Evolutionary conservation across 352 stramenopile genomes (phyloP), one percentile per base, ranked within the genome.

Genomic region (Pythium aquatile): DNA sequence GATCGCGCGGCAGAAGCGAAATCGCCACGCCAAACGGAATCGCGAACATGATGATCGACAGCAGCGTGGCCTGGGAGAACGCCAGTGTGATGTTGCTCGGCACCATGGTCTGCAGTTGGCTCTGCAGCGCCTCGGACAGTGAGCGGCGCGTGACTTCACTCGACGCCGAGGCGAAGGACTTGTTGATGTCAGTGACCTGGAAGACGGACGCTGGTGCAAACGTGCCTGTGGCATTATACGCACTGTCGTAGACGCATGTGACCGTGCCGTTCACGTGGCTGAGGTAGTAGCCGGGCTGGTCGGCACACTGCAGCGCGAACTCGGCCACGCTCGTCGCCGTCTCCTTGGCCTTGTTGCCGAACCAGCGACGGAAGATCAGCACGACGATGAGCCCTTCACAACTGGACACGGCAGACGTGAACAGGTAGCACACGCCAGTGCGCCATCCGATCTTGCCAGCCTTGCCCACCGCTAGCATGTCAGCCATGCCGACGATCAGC

Each of bases 21-120:
- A 73, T 63, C 2, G 66, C 71, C 26, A 73, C 58, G 16, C 65
- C 69, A 26, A 81, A 75, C 6, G 69, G 61, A 7, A 79, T 56
- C 16, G 71, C 61, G 35, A 81, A 75, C 62, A 60, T 69, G 65
- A 81, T 69, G 32, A 79, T 62, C 17, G 58, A 69, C 52, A 81
- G 58, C 32, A 75, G 52, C 16, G 46, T 64, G 13, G 55, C 72
- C 14, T 75, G 48, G 14, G 52, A 63, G 17, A 81, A 78, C 16
- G 67, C 70, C 37, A 39, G n/a, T 8, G 63, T 58, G 62, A 80
- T 74, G 63, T 76, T 70, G 49, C 32, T 51, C 1, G 64, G 64
- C 20, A 70, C 52, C 33, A 70, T 58, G 6, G 63, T 44, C 17
- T 46, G 44, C n/a, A 68, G 46, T 47, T 68, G 62, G 39, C 54